Conservation (phyloP, 257 asterid genomes). For the Handroanthus guayacan region DNA sequence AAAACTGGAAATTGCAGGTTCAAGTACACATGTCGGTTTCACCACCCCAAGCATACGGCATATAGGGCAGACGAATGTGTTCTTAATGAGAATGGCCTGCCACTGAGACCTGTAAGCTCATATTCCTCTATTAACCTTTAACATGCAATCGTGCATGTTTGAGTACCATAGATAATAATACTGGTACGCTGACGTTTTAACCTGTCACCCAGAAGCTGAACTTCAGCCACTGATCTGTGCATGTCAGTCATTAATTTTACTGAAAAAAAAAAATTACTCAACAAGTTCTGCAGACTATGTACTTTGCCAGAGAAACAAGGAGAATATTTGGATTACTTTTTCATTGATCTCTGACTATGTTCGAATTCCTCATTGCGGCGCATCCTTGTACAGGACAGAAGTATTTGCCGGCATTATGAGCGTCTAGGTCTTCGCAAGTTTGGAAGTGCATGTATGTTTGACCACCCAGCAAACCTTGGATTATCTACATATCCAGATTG, state of each 20-base stretch:
- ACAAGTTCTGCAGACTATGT: neutral
- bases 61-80: constrained; percentile 25
- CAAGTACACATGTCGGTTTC: constrained; percentile 48
- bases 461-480: constrained; percentile 41
- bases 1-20: constrained; percentile 59
- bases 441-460: constrained; percentile 44
- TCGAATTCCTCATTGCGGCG: constrained; percentile 7
- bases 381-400: constrained; percentile 40
- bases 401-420: constrained; percentile 43
- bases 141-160: no score
- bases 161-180: no score
- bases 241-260: no score
- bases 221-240: neutral
- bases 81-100: constrained; percentile 60
- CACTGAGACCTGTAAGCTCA: constrained; percentile 63
- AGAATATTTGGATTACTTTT: neutral
- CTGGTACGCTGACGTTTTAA: no score
- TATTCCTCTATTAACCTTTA: neutral
- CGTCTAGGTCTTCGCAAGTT: constrained; percentile 47
- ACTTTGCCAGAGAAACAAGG: neutral
- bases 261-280: neutral
- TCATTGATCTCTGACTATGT: neutral
- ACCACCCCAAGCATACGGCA: constrained; percentile 52
- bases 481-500: constrained; percentile 20
- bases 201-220: no score